A percentile compares a stretch with the other conserved stretches of the same genome.
Conservation (phyloP, 139 green algal species). For the Coelastrella sp. region DNA sequence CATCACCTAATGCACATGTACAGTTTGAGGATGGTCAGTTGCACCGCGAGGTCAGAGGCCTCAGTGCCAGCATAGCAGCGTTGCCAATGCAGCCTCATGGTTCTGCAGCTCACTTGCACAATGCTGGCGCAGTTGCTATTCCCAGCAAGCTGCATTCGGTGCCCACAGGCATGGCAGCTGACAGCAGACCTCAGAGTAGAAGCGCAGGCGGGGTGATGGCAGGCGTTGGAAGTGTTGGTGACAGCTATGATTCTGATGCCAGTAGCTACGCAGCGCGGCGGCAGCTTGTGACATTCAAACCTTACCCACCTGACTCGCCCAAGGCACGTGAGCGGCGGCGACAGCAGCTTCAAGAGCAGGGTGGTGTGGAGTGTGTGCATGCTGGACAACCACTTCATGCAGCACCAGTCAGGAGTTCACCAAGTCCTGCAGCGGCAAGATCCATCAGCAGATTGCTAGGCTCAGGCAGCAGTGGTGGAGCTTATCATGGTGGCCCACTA, state of each 20-base stretch:
- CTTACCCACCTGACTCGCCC: slow-evolving; percentile 31
- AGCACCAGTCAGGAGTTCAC: not conserved
- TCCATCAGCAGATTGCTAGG: not conserved
- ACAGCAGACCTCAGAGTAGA: not conserved
- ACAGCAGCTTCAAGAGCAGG: no score
- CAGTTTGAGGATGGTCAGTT: no score
- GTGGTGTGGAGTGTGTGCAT: not conserved
- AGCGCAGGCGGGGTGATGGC: not conserved
- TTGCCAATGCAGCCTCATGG: no score
- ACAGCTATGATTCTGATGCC: slow-evolving; percentile 18
- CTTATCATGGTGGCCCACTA: not conserved
- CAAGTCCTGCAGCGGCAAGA: not conserved
- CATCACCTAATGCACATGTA: no score
- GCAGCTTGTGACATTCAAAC: not conserved
- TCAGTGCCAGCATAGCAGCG: no score
- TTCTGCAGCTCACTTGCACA: no score
- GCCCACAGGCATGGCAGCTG: not conserved
- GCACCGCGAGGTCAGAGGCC: no score
- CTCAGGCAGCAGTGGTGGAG: not conserved
- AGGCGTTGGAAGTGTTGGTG: not conserved
- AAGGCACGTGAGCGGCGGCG: not conserved
- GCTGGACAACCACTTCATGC: not conserved
- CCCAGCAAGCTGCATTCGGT: not conserved
- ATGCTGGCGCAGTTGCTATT: not conserved
- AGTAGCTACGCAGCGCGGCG: slow-evolving; percentile 34